Evolutionary conservation across 768 basidiomycete genomes (phyloP), one percentile per base, ranked within the genome.

Genomic region (Tylopilus vinaceipallidus): DNA sequence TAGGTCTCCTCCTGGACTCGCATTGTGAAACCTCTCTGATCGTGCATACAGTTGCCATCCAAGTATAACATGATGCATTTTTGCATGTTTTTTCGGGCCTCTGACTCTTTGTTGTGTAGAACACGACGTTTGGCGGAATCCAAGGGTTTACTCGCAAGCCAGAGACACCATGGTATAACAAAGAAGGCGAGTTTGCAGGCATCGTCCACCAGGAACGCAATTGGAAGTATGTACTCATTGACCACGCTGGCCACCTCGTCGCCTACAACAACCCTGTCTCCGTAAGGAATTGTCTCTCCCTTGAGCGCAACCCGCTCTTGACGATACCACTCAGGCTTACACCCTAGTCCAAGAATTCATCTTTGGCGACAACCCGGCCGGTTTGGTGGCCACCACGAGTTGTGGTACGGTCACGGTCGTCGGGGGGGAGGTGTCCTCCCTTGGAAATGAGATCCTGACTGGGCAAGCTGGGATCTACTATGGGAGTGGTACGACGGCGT

Each of bases 71-170:
- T 48, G n/a, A n/a, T 12, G 10, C 6, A 6, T 6, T 34, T 50
- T 26, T 22, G 22, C 26, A 8, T 14, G n/a, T 14, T 22, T 29
- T 17, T 20, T n/a, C 20, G 6, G 2, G 2, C 42, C 9, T 46
- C 52, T 47, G 20, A 56, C 8, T 9, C 22, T 19, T 23, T 1
- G 27, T 2, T 11, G 47, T 0, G n/a, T 51, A 87, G 82, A 90
- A 90, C 59, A 86, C 85, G n/a, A 88, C 86, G 1, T 90, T 88
- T 59, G 85, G 86, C 22, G 86, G 86, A 8, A 81, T 82, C 34
- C 83, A 83, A 66, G 87, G 87, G 2, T 90, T 90, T 63, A 80
- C 83, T 0, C 73, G 79, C 37, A 77, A 74, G 49, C 87, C 87
- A 3, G 74, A 79, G 0, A 88, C 87, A 1, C 78, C 80, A 0